Evolutionary conservation across 1,139 yeast species (phyloP), one percentile per base, ranked within the genome.

Genomic region (Maudiozyma humilis): DNA sequence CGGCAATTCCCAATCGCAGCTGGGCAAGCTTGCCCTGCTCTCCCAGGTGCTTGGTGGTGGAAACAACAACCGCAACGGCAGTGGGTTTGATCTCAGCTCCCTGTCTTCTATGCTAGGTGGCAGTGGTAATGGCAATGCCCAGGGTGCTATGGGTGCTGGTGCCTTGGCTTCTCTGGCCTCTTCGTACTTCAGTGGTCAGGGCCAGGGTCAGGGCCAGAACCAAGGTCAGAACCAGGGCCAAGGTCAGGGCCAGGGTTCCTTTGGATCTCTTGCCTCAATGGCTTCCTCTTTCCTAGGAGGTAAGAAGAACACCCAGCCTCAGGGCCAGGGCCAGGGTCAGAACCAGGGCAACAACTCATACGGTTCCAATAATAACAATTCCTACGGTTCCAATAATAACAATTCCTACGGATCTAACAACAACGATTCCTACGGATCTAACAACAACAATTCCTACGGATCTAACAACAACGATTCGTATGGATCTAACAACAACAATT

Each of bases 21-120:
- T 59, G 23, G 62, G 63, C 6, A 59, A 59, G 41, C 40, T 59
- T 43, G 62, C 63, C 10, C 44, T 59, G 27, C 44, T 59, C 15
- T 45, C 59, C 10, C 54, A 57, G n/a, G 47, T 57, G 20, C 40
- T 59, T 46, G 43, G 48, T 14, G 39, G 44, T 12, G 48, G 52
- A 16, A 42, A 49, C 38, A 47, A 47, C 13, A 44, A 42, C 14
- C 42, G 38, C 7, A 25, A 14, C 31, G 40, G 49, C 6, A 40
- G 48, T 4, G 47, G 51, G 29, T 54, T 54, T 33, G 51, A 53
- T 40, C 40, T 56, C 33, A 46, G 51, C 10, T 51, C 59, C 15
- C 54, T 54, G 7, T 49, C 54, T 36, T 56, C 59, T 2, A 20
- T 59, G 51, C 43, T 57, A n/a, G 46, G 51, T 30, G 51, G 54